Evolutionary conservation across 768 basidiomycete species (phyloP).

Genomic region (Phanerochaete carnosa): DNA sequence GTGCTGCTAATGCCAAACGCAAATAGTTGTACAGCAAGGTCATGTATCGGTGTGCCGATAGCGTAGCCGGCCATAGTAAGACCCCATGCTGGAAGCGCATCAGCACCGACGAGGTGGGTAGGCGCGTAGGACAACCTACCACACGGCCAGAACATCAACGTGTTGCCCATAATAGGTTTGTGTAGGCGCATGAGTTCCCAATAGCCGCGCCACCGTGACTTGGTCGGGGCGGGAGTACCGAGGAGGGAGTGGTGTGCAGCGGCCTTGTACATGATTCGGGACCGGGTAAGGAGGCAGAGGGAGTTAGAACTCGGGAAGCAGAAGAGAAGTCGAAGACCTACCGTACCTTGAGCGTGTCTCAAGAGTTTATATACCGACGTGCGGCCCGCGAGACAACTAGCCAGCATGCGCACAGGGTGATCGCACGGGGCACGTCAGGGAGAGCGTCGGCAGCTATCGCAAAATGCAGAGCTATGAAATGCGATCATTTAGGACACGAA

Average conservation of each 20-base stretch:
- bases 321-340: not conserved
- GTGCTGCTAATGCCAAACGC: slow-evolving; percentile 19
- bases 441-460: not conserved
- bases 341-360: not conserved
- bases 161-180: slow-evolving; percentile 20
- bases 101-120: not conserved
- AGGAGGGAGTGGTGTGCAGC: slow-evolving; percentile 10
- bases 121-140: slow-evolving; percentile 10
- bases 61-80: slow-evolving; percentile 20
- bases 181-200: slow-evolving; percentile 22
- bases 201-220: slow-evolving; percentile 15
- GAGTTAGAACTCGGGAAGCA: not conserved
- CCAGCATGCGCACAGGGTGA: not conserved
- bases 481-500: not conserved
- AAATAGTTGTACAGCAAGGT: slow-evolving; percentile 9
- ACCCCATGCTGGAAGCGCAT: slow-evolving; percentile 17
- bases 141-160: slow-evolving; percentile 24
- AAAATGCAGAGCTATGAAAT: not conserved
- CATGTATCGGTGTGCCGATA: slow-evolving; percentile 6
- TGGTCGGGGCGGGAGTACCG: not conserved
- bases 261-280: not conserved
- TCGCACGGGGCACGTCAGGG: not conserved
- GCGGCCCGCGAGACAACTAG: not conserved
- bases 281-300: not conserved
- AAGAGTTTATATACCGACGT: not conserved